phyloP scores from a whole-genome alignment of 108 stramenopile species.

The Cyclostephanos tholiformis region DNA sequence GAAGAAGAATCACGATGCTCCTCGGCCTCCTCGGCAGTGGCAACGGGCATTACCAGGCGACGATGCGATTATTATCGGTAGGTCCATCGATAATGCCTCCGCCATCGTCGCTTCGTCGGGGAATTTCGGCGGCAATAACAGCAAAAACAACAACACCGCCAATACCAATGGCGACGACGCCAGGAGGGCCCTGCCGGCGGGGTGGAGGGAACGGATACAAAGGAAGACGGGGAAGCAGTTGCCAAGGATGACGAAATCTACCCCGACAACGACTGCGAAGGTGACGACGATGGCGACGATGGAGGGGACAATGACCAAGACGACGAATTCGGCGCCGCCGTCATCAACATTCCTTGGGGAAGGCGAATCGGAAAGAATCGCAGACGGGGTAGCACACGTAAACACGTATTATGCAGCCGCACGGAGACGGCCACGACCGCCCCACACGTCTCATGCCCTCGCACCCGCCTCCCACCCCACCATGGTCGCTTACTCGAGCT shows the following conservation, averaged over 20 bases:
- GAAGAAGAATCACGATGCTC: background rate
- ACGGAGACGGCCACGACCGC: too few relatives aligned
- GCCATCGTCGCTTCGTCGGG: background rate
- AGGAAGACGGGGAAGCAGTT: constrained; percentile 13
- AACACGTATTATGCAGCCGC: background rate
- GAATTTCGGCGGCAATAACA: background rate
- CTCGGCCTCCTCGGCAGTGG: background rate
- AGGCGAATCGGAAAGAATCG: background rate
- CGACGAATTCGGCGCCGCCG: background rate
- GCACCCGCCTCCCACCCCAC: too few relatives aligned
- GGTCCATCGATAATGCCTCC: background rate
- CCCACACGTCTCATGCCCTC: too few relatives aligned
- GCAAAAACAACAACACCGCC: background rate
- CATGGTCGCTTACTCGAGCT: too few relatives aligned
- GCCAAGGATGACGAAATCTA: background rate
- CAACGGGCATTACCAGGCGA: background rate
- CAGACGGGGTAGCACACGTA: background rate
- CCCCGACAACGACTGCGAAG: background rate
- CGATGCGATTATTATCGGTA: background rate
- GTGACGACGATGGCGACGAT: background rate
- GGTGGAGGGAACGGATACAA: constrained; percentile 34
- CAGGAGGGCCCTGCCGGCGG: constrained; percentile 16
- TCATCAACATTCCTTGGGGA: background rate
- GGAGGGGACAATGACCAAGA: background rate
- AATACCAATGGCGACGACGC: background rate